Evolutionary conservation across 169 alveolate genomes (phyloP).

Genomic region (Plasmodium malariae): DNA sequence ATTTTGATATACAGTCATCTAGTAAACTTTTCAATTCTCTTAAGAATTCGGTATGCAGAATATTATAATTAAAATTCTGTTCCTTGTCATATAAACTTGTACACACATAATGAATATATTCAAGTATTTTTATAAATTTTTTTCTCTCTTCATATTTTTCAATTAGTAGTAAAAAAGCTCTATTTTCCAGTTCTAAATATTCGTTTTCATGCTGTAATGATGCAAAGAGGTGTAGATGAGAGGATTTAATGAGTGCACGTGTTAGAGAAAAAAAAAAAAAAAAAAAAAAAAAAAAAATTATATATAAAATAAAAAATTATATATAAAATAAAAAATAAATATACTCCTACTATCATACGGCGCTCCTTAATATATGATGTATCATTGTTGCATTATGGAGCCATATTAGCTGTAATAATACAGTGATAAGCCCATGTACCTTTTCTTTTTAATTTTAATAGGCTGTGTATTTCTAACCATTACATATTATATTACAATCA

Average conservation of each 20-base stretch:
- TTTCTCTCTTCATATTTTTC: constrained; percentile 49
- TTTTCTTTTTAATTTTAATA: too few species aligned
- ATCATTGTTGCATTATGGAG: too few species aligned
- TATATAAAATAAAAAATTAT: not conserved
- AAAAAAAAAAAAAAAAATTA: constrained; percentile 6
- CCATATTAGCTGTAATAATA: too few species aligned
- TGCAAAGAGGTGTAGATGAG: not conserved
- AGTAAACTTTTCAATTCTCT: not conserved
- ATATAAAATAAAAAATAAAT: too few species aligned
- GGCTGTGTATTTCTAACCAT: too few species aligned
- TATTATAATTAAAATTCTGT: constrained; percentile 19
- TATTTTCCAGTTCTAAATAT: constrained; percentile 30
- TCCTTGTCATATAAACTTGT: constrained; percentile 32
- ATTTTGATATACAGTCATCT: constrained; percentile 2
- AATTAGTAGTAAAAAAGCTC: constrained; percentile 38
- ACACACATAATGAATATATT: constrained; percentile 54
- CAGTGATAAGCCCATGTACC: too few species aligned
- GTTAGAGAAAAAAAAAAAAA: not conserved
- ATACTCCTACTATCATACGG: too few species aligned
- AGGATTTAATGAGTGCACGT: too few species aligned
- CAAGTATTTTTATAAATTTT: constrained; percentile 19
- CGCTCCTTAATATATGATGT: too few species aligned
- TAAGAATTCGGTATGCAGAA: not conserved
- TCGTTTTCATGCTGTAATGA: constrained; percentile 26
- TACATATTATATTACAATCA: too few species aligned